phyloP scores from a whole-genome alignment of 148 eudicot species.

The Heliamphora exappendiculata region DNA sequence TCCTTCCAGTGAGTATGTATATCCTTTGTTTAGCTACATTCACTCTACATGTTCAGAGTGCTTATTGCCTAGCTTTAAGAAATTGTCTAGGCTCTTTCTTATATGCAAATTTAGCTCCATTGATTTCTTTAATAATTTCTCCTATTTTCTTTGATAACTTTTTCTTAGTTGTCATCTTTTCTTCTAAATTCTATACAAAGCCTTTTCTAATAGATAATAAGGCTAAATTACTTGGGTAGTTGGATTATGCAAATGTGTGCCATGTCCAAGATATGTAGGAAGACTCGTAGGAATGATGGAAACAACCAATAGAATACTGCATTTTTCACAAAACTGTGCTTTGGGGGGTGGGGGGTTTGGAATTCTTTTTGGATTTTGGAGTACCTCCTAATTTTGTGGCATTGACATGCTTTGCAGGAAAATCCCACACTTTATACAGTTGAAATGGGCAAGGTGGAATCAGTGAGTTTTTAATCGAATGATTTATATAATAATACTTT shows the following conservation, averaged over 20 bases:
- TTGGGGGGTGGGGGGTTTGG: no score
- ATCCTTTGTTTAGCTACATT: background rate
- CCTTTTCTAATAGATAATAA: background rate
- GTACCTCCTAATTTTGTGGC: no score
- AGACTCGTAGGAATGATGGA: background rate
- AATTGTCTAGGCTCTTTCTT: background rate
- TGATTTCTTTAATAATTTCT: background rate
- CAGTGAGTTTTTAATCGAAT: conserved; percentile 37
- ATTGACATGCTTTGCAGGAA: conserved; percentile 45
- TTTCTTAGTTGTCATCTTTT: background rate
- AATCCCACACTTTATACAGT: conserved; percentile 74
- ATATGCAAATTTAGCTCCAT: background rate
- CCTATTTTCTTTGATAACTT: background rate
- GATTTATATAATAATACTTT: background rate
- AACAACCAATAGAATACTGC: background rate
- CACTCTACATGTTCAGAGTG: background rate
- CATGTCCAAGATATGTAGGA: no score
- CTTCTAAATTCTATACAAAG: background rate
- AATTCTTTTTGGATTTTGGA: no score
- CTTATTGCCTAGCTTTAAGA: background rate
- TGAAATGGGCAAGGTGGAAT: conserved; percentile 61
- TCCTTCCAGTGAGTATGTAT: background rate
- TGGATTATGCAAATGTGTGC: background rate
- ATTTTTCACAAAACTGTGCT: background rate
- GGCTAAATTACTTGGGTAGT: background rate